Evolutionary conservation across 331 rosid species (phyloP).

Genomic region (Stylosanthes scabra): DNA sequence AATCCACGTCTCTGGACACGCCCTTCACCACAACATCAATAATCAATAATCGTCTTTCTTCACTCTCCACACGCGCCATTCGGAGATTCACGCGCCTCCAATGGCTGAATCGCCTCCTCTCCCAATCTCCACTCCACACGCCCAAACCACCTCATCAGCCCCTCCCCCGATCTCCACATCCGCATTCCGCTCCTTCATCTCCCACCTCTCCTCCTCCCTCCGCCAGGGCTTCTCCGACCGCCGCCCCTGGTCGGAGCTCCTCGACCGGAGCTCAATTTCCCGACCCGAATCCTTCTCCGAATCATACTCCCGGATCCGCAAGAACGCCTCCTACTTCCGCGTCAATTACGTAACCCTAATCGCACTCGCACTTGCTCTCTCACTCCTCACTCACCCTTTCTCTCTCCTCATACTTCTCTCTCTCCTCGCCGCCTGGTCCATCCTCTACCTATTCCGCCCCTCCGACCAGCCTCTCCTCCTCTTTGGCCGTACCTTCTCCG

Average conservation of each 20-base stretch:
- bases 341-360: slow-evolving; percentile 41
- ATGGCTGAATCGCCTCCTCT: slow-evolving; percentile 35
- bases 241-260: slow-evolving; percentile 43
- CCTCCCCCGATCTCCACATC: slow-evolving; percentile 31
- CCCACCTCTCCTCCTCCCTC: slow-evolving; percentile 13
- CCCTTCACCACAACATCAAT: background rate
- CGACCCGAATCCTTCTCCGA: slow-evolving; percentile 38
- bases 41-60: background rate
- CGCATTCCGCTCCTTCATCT: slow-evolving; percentile 34
- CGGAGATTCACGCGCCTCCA: background rate
- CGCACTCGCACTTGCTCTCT: slow-evolving; percentile 23
- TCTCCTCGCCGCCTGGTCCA: slow-evolving; percentile 30
- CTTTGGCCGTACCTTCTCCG: slow-evolving; percentile 27
- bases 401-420: slow-evolving; percentile 34
- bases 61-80: slow-evolving; percentile 10
- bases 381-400: slow-evolving; percentile 30
- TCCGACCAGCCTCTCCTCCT: slow-evolving; percentile 37
- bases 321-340: slow-evolving; percentile 40
- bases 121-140: slow-evolving; percentile 17
- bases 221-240: slow-evolving; percentile 38
- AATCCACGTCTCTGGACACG: too few species aligned
- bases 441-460: slow-evolving; percentile 32
- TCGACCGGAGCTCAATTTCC: slow-evolving; percentile 35
- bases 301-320: slow-evolving; percentile 41
- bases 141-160: slow-evolving; percentile 5